These are phyloP conservation scores for Eucalyptus grandis DNA, from an alignment of 345 rosid species.

Conservation along the genomic window DNA sequence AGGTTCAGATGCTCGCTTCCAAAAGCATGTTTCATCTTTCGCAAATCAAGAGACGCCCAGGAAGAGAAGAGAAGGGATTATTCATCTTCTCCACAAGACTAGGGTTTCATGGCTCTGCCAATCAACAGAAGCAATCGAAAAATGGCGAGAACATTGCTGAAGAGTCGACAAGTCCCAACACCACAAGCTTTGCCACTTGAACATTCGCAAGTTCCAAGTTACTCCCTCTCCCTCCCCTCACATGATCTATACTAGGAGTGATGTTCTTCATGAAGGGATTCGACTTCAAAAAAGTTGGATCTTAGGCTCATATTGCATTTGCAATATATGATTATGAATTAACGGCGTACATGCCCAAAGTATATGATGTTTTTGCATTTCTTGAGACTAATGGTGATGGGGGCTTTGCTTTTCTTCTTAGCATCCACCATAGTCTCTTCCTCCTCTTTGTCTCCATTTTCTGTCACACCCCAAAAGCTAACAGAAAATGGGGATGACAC, in stretches of 20 bases:
- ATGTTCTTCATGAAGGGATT: not conserved
- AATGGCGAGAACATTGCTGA: conserved; percentile 60
- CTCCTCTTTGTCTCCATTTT: too few relatives aligned
- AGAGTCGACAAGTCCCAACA: not conserved
- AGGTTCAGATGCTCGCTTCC: too few relatives aligned
- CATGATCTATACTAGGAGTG: not conserved
- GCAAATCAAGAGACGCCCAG: too few relatives aligned
- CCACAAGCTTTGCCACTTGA: conserved; percentile 93
- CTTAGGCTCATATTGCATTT: not conserved
- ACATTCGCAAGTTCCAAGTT: conserved; percentile 94
- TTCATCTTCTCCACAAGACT: too few relatives aligned
- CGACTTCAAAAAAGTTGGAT: not conserved
- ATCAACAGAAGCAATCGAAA: not conserved
- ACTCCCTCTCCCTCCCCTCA: not conserved
- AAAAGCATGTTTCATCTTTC: too few relatives aligned
- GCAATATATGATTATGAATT: not conserved
- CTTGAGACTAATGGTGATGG: conserved; percentile 50
- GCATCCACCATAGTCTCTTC: not conserved
- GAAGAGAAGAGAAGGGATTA: too few relatives aligned
- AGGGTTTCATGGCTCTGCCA: not conserved
- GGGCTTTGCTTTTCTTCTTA: too few relatives aligned
- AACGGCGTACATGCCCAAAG: too few relatives aligned
- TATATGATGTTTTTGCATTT: conserved; percentile 2
- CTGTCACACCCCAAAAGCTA: too few relatives aligned
- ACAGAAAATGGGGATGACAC: too few relatives aligned